These are phyloP conservation scores for Escovopsis weberi DNA, from an alignment of 2,329 filamentous ascomycete genomes.

Conservation along the genomic window DNA sequence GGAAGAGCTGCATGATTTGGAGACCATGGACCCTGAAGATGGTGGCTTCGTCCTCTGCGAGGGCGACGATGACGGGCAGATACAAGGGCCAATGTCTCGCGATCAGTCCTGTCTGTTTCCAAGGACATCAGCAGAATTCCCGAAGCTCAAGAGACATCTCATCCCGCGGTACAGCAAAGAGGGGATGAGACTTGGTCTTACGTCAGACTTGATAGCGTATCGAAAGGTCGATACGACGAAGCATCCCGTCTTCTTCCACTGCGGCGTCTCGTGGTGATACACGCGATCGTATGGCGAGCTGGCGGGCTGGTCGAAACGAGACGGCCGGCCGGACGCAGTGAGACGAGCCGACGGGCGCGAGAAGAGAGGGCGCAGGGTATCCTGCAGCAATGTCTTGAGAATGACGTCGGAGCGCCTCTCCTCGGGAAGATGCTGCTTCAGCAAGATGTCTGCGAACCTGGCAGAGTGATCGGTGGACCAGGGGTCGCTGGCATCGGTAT, in stretches of 20 bases:
- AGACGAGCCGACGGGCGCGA: constrained; percentile 33
- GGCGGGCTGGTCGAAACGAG: constrained; percentile 9
- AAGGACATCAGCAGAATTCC: background rate
- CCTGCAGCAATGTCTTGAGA: constrained; percentile 41
- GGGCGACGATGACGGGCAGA: constrained; percentile 52
- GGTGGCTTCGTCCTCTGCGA: constrained; percentile 49
- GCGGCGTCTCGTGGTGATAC: constrained; percentile 2
- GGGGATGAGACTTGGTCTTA: constrained; percentile 16
- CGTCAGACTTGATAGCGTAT: constrained; percentile 44
- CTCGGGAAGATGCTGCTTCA: constrained; percentile 14
- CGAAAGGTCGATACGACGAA: constrained; percentile 12
- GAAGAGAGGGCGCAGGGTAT: constrained; percentile 55
- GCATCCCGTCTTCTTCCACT: constrained; percentile 12
- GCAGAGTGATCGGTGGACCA: constrained; percentile 24
- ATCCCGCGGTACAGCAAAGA: background rate
- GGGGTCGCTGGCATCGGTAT: constrained; percentile 17
- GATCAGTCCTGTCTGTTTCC: constrained; percentile 4
- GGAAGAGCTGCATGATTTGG: constrained; percentile 35
- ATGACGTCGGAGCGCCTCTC: constrained; percentile 24
- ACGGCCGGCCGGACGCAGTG: constrained; percentile 16
- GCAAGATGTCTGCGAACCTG: constrained; percentile 16
- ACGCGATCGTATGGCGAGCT: constrained; percentile 1
- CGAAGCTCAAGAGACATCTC: no score
- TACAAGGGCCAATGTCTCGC: constrained; percentile 48
- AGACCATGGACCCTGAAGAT: constrained; percentile 42